A percentile compares a stretch with the other conserved stretches of the same genome.
Conservation (phyloP, 371 early-diverging fungal species). For the Aphelidium insulamus region DNA sequence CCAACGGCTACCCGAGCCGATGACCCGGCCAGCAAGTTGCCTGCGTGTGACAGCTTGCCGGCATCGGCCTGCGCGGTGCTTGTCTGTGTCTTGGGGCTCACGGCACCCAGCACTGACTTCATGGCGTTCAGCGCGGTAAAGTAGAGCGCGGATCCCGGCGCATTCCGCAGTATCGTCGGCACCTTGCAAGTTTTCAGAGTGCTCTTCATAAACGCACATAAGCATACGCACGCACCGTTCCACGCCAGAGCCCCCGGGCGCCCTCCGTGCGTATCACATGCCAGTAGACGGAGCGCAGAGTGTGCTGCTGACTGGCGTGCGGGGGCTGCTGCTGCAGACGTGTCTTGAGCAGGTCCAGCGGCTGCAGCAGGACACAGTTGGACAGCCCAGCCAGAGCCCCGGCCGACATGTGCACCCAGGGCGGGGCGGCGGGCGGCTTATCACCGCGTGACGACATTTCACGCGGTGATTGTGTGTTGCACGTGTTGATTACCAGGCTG, state of each 20-base stretch:
- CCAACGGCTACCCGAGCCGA: conserved; percentile 65
- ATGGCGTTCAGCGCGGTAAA: conserved; percentile 36
- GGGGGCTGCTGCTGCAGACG: conserved; percentile 42
- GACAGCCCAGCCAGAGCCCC: conserved; percentile 61
- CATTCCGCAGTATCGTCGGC: conserved; percentile 35
- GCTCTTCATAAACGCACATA: conserved; percentile 2
- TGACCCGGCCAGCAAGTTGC: conserved; percentile 55
- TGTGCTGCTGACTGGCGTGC: conserved; percentile 22
- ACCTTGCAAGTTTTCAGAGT: conserved; percentile 41
- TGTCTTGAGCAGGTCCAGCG: conserved; percentile 76
- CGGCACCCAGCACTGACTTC: conserved; percentile 12
- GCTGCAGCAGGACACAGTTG: conserved; percentile 67
- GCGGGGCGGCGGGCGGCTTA: too few species aligned
- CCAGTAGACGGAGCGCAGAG: conserved; percentile 9
- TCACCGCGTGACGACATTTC: too few species aligned
- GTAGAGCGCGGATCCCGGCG: conserved; percentile 64
- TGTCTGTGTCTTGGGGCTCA: not conserved
- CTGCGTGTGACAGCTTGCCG: conserved; percentile 7
- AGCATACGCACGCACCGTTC: conserved; percentile 45
- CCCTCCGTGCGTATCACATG: conserved; percentile 33
- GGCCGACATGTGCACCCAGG: conserved; percentile 44
- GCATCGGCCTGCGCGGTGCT: not conserved
- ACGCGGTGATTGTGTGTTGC: too few species aligned
- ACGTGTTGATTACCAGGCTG: too few species aligned
- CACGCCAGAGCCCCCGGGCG: conserved; percentile 68